Evolutionary conservation across 2,329 filamentous ascomycete genomes (phyloP).

Genomic region (Thielaviopsis euricoi): DNA sequence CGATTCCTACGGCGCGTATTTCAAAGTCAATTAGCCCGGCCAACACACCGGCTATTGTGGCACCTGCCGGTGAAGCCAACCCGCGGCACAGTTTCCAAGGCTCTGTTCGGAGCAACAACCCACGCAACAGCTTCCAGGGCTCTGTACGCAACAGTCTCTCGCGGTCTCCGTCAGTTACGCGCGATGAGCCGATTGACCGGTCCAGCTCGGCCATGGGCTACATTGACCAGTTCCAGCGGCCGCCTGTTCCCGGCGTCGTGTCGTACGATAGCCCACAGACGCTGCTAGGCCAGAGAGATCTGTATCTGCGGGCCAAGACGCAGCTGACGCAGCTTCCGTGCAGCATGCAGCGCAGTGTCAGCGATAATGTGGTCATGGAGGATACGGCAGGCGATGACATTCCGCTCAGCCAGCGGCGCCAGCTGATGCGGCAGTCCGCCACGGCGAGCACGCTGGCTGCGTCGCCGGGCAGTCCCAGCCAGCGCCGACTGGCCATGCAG

Average conservation of each 20-base stretch:
- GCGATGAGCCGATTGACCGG: not conserved
- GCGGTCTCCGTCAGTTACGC: not conserved
- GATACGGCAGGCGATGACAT: constrained; percentile 39
- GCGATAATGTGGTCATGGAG: not conserved
- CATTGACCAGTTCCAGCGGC: constrained; percentile 2
- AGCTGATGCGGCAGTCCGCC: constrained; percentile 40
- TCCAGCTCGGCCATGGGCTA: not conserved
- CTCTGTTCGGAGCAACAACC: not conserved
- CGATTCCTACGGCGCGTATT: constrained; percentile 8
- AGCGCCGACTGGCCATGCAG: constrained; percentile 26
- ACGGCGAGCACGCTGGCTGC: constrained; percentile 20
- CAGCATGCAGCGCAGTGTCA: constrained; percentile 4
- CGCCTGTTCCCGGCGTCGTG: constrained; percentile 25
- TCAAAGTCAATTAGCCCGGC: constrained; percentile 23
- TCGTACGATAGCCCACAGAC: constrained; percentile 38
- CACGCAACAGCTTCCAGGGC: not conserved
- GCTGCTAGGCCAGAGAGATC: constrained; percentile 38
- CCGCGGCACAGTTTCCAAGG: not conserved
- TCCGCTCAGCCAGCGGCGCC: constrained; percentile 50
- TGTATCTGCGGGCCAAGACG: constrained; percentile 35
- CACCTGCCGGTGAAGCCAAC: not conserved
- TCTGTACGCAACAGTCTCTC: not conserved
- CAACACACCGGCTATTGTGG: not conserved
- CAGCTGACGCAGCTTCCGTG: constrained; percentile 19
- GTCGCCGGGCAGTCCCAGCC: constrained; percentile 31